A percentile compares a stretch with the other conserved stretches of the same genome.
These are phyloP conservation scores for Sinapis alba DNA, from an alignment of 441 rosid species.

Conservation along the genomic window DNA sequence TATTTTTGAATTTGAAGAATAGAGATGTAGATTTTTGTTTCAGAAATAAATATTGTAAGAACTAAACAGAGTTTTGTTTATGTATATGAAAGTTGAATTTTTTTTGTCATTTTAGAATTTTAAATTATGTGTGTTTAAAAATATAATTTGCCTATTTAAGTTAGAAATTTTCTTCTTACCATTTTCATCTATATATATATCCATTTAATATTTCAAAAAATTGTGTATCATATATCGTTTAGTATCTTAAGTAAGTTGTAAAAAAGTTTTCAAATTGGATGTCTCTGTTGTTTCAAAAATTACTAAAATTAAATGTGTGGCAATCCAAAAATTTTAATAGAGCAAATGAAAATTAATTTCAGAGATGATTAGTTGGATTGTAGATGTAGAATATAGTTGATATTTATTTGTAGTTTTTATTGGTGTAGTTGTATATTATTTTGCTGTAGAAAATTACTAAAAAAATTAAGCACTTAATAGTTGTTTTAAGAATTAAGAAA, in stretches of 20 bases:
- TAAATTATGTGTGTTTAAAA: neutral
- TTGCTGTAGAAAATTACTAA: too few relatives aligned
- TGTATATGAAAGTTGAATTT: neutral
- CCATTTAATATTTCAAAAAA: neutral
- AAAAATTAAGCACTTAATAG: too few relatives aligned
- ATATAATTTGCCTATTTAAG: neutral
- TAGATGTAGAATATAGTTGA: too few relatives aligned
- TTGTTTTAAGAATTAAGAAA: too few relatives aligned
- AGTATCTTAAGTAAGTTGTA: neutral
- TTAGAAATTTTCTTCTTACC: neutral
- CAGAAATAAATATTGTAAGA: neutral
- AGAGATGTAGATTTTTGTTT: neutral
- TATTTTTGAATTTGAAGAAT: neutral
- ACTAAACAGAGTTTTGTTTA: neutral
- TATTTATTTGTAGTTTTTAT: too few relatives aligned
- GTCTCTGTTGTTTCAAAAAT: neutral
- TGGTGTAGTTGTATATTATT: too few relatives aligned
- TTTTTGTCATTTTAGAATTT: too few relatives aligned
- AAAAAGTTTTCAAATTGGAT: neutral
- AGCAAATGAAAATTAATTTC: neutral
- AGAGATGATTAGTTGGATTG: too few relatives aligned
- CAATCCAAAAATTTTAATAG: neutral
- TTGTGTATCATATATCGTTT: neutral
- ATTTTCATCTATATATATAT: neutral
- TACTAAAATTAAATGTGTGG: neutral